Base-by-base conservation (phyloP, 1,284 basidiomycete species). In the Moniliophthora roreri region DNA sequence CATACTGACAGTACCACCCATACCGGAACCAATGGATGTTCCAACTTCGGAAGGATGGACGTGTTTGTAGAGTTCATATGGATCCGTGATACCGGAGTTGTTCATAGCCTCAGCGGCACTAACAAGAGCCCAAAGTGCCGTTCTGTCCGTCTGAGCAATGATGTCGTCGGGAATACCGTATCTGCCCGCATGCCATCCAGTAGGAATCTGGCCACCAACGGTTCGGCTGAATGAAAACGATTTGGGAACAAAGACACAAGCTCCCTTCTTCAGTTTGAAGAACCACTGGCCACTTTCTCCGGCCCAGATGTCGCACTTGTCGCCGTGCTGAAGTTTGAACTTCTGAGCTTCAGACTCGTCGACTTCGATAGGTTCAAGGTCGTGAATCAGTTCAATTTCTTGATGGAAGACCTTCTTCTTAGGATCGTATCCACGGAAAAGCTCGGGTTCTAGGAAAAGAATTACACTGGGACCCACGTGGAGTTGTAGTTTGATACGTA, bases 81-180 rank as follows among this genome's bases (percentile, higher is more conserved):
- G 94, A 70, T 99, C 97, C 48, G 93, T 95, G 73, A 99, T 90
- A 68, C 97, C 97, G 34, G 97, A 97, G 81, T 89, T 91, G 71
- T 96, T 93, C 62, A 99, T 85, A 13, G 96, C 96, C 72, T 99
- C 97, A 35, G 95, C 91, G 4, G 93, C 91, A 69, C 85, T 91
- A 47, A 95, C 93, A 49, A 99, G 80, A n/a, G 95, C 91, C 96
- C 96, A 98, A 15, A 99, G 84, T 3, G 94, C 89, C n/a, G 89
- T 85, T 58, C 95, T 88, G 70, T 99, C 97, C 44, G 89, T 91
- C 71, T 98, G 95, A 34, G 91, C 86, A 61, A 96, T 82, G 68
- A 99, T 98, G 66, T 99, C 96, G 50, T 93, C 88, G n/a, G 97
- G 97, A 60, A 99, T 95, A 64, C 97, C 96, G 67, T 95, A 99